These are phyloP conservation scores for Prunus davidiana DNA, from an alignment of 306 rosid genomes.

Conservation along the genomic window DNA sequence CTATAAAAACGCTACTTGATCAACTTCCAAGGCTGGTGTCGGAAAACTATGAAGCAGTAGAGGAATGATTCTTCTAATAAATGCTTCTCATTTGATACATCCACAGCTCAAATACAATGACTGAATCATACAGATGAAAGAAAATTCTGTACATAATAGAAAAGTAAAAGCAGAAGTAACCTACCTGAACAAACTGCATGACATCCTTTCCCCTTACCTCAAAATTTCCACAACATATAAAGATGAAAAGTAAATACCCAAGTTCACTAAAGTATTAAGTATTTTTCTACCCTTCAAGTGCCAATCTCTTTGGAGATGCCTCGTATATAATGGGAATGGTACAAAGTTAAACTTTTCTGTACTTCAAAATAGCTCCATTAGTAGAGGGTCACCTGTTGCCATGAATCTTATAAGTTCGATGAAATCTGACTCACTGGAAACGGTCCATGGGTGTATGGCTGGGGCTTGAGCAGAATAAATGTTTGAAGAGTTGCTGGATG, in stretches of 20 bases:
- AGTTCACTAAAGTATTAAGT: too few relatives aligned
- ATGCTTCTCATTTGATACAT: not conserved
- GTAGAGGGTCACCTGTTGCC: slow-evolving; percentile 81
- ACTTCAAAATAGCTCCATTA: slow-evolving; percentile 62
- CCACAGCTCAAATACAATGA: not conserved
- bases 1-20: too few relatives aligned
- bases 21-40: too few relatives aligned
- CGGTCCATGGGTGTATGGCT: slow-evolving; percentile 65
- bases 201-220: not conserved
- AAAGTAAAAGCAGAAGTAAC: not conserved
- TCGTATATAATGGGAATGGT: not conserved
- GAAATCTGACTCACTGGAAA: slow-evolving; percentile 65
- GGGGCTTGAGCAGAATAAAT: slow-evolving; percentile 65
- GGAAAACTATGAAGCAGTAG: not conserved
- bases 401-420: slow-evolving; percentile 63
- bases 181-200: not conserved
- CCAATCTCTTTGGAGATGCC: not conserved
- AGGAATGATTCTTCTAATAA: not conserved
- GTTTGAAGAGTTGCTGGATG: slow-evolving; percentile 41
- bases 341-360: slow-evolving; percentile 4
- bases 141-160: not conserved
- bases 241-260: too few relatives aligned
- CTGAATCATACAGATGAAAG: slow-evolving; percentile 4
- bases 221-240: too few relatives aligned
- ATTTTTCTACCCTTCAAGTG: not conserved